Evolutionary conservation across 805 yeast genomes (phyloP).

Genomic region (Myxozyma udenii): DNA sequence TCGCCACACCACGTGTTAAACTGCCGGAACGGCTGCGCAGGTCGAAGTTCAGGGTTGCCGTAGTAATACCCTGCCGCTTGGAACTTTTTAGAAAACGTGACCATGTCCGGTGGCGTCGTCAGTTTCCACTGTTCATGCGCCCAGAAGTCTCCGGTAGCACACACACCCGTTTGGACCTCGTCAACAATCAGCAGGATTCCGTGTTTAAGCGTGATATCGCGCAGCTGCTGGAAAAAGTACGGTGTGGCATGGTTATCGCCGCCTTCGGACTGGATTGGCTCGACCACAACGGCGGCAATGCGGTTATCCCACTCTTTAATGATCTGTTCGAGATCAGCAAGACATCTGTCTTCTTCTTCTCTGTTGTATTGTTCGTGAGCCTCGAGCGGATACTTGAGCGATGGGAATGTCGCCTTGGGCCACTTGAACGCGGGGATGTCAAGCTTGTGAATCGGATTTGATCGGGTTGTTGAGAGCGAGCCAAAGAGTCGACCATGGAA

Average conservation of each 20-base stretch:
- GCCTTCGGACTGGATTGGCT: slow-evolving; percentile 90
- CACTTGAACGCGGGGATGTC: slow-evolving; percentile 86
- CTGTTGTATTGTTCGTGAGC: slow-evolving; percentile 60
- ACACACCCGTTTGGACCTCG: slow-evolving; percentile 89
- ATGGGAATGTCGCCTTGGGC: slow-evolving; percentile 95
- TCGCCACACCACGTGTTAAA: slow-evolving; percentile 95
- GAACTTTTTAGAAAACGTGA: slow-evolving; percentile 83
- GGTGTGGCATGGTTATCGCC: slow-evolving; percentile 85
- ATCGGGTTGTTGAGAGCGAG: slow-evolving; percentile 83
- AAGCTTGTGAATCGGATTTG: slow-evolving; percentile 91
- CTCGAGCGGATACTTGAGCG: slow-evolving; percentile 79
- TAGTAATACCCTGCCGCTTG: slow-evolving; percentile 87
- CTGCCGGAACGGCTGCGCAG: slow-evolving; percentile 78
- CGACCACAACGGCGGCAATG: slow-evolving; percentile 84
- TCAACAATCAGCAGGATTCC: slow-evolving; percentile 73
- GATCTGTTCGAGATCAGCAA: slow-evolving; percentile 68
- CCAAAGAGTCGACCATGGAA: slow-evolving; percentile 97
- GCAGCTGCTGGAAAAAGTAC: slow-evolving; percentile 74
- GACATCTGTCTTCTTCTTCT: slow-evolving; percentile 77
- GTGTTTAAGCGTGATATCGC: slow-evolving; percentile 69
- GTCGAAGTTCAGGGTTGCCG: slow-evolving; percentile 68
- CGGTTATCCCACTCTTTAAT: slow-evolving; percentile 67
- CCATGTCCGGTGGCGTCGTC: slow-evolving; percentile 74
- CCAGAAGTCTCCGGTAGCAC: slow-evolving; percentile 84
- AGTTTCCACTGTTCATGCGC: slow-evolving; percentile 83